Base-by-base conservation (phyloP, 371 early-diverging fungal genomes). In the Lichtheimia ramosa region DNA sequence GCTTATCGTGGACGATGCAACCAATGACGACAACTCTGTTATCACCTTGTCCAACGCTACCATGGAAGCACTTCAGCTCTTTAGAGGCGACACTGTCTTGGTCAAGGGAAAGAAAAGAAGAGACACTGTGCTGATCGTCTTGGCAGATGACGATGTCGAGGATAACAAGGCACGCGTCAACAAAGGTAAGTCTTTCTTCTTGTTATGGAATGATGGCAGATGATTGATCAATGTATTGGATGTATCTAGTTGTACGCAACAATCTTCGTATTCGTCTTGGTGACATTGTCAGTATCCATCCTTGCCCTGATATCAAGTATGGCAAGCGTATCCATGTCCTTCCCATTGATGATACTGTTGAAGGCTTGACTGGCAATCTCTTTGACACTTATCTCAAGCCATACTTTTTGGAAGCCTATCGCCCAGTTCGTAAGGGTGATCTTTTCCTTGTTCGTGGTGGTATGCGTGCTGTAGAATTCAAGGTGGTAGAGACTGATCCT, bases 391-490 rank as follows among this genome's bases (percentile, higher is more conserved):
- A 92, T 81, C 81, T 99, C 54, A 97, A 98, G 83, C 96, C 96
- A 20, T 98, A 98, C 77, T 99, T 99, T 77, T 70, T 97, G 72
- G 96, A 98, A 71, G 94, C 96, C 16, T 81, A 96, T 74, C 84
- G 98, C 68, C 98, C 98, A 48, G 92, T 99, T 41, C 82, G 94
- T 59, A 91, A 93, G 77, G 99, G 97, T 18, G 96, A 97, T 76
- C 74, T 89, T 46, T 99, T 98, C 86, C 81, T 93, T 58, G 97
- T 98, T 27, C 87, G 95, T 62, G 98, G 94, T 57, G 98, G 97
- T 69, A 98, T 95, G 96, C 83, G 99, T 61, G 95, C 95, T 18
- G 96, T 99, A 4, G 99, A 99, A 77, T 99, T 99, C 87, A 99
- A 99, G 84, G 94, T 99, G 24, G 94, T 98, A 12, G 96, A 97